These are phyloP conservation scores for Musa balbisiana DNA, from an alignment of 202 grass and related monocot genomes.

Conservation along the genomic window DNA sequence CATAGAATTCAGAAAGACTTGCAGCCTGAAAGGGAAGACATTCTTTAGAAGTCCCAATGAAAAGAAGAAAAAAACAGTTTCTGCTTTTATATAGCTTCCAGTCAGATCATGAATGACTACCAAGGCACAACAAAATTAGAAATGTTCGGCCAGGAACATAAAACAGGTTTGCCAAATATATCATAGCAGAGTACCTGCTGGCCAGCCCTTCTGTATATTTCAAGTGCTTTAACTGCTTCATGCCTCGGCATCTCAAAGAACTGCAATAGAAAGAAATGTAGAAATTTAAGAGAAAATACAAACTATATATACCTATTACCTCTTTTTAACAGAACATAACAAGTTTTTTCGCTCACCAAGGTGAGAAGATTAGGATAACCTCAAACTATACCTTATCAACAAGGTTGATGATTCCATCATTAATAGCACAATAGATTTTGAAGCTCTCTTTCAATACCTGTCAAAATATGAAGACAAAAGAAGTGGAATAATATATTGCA, in stretches of 20 bases:
- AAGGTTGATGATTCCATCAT: constrained; percentile 97
- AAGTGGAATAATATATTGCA: not conserved
- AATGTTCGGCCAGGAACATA: too few relatives aligned
- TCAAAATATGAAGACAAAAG: not conserved
- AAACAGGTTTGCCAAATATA: not conserved
- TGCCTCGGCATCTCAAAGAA: constrained; percentile 97
- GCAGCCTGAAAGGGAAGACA: constrained; percentile 46
- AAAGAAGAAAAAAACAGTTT: constrained; percentile 5
- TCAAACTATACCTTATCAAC: constrained; percentile 66
- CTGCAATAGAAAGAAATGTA: constrained; percentile 26
- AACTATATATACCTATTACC: not conserved
- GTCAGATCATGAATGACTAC: not conserved
- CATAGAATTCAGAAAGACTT: constrained; percentile 83
- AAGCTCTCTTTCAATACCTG: constrained; percentile 96
- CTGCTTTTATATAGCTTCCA: not conserved
- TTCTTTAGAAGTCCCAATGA: constrained; percentile 3
- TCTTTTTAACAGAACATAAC: too few relatives aligned
- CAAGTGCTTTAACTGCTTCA: constrained; percentile 81
- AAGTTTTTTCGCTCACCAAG: not conserved
- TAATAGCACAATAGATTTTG: constrained; percentile 90
- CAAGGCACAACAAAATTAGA: not conserved
- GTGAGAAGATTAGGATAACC: not conserved
- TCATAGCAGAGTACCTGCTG: constrained; percentile 50
- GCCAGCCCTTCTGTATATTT: constrained; percentile 75
- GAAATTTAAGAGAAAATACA: not conserved